phyloP scores from a whole-genome alignment of 2,329 filamentous ascomycete species.

The Claviceps maximensis region DNA sequence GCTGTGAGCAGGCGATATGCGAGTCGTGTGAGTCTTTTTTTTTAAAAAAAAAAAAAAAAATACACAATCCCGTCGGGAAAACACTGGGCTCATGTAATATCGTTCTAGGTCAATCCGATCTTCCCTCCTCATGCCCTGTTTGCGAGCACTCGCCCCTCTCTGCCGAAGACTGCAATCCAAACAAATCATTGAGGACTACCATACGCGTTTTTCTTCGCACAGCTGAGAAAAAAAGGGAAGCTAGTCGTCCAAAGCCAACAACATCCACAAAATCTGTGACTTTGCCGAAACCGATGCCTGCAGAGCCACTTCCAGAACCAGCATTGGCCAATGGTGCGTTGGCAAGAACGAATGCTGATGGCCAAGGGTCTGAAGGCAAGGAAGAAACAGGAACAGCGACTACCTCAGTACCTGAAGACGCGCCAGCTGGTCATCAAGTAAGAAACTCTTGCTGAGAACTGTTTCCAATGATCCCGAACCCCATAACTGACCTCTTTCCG shows the following conservation, averaged over 20 bases:
- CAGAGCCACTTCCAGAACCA: background rate
- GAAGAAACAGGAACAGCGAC: background rate
- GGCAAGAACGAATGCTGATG: background rate
- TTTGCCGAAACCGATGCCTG: constrained; percentile 18
- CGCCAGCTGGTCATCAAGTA: constrained; percentile 1
- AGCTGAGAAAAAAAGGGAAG: constrained; percentile 78
- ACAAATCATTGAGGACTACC: constrained; percentile 84
- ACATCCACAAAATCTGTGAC: constrained; percentile 31
- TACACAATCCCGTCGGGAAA: background rate
- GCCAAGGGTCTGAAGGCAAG: background rate
- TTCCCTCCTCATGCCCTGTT: constrained; percentile 73
- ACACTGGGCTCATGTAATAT: constrained; percentile 3
- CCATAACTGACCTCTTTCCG: background rate
- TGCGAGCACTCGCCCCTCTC: constrained; percentile 88
- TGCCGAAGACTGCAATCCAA: constrained; percentile 71
- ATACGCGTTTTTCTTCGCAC: constrained; percentile 84
- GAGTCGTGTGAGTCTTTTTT: constrained; percentile 50
- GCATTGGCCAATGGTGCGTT: background rate
- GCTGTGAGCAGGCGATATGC: constrained; percentile 92
- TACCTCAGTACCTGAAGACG: background rate
- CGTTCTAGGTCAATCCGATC: constrained; percentile 55
- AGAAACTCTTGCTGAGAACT: background rate
- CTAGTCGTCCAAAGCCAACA: constrained; percentile 38
- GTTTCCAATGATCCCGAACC: background rate
- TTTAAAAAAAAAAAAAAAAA: background rate